A percentile compares a stretch with the other conserved stretches of the same genome.
These are phyloP conservation scores for Lepiota brunneoincarnata DNA, from an alignment of 768 basidiomycete species.

Conservation along the genomic window DNA sequence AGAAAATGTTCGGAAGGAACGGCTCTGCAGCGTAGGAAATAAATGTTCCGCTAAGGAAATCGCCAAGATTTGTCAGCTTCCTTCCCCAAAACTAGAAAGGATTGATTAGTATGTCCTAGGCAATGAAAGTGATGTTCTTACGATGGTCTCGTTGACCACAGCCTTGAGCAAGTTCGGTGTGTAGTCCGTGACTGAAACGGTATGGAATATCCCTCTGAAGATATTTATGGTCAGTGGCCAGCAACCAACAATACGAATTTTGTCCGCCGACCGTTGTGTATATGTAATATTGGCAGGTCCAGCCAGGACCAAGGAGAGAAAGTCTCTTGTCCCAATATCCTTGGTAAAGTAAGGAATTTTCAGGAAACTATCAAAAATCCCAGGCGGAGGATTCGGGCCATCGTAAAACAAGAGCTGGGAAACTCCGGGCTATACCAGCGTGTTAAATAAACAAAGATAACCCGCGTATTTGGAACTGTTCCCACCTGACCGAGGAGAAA, in stretches of 20 bases:
- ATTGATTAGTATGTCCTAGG: not conserved
- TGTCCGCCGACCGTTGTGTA: conserved; percentile 18
- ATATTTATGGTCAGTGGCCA: not conserved
- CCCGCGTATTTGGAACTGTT: not conserved
- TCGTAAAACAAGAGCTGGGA: conserved; percentile 57
- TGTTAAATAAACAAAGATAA: not conserved
- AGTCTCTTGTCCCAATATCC: conserved; percentile 39
- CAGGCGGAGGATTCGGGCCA: conserved; percentile 42
- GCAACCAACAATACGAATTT: not conserved
- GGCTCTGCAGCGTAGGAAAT: conserved; percentile 52
- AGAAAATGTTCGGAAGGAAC: conserved; percentile 40
- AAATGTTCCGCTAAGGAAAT: conserved; percentile 23
- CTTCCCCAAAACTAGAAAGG: conserved; percentile 42
- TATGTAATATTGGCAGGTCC: conserved; percentile 33
- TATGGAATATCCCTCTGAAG: conserved; percentile 34
- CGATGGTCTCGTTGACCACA: conserved; percentile 42
- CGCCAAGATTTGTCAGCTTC: conserved; percentile 14
- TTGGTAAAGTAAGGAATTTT: conserved; percentile 35
- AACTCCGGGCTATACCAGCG: conserved; percentile 11
- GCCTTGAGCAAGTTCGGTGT: conserved; percentile 35
- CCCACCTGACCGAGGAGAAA: conserved; percentile 32
- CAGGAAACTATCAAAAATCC: conserved; percentile 51
- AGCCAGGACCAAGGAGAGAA: conserved; percentile 36
- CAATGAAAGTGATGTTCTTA: not conserved
- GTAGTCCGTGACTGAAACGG: conserved; percentile 37